Evolutionary conservation across 108 stramenopile species (phyloP).

Genomic region (Epithemia pelagica): DNA sequence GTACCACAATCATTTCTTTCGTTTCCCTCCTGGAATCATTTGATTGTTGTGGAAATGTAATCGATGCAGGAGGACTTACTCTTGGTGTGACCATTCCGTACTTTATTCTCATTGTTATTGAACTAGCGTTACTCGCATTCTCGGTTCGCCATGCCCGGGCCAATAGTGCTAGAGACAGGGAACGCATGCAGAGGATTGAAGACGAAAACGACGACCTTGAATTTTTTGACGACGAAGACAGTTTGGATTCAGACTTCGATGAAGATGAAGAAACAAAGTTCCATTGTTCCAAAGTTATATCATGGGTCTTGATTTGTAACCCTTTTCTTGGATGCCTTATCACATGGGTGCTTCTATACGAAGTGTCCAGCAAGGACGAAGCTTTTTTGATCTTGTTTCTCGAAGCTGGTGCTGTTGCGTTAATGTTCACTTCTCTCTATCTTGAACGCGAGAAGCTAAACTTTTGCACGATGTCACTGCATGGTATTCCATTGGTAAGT

Average conservation of each 20-base stretch:
- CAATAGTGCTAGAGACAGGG: neutral
- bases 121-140: conserved; percentile 12
- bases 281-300: neutral
- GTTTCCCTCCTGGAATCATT: conserved; percentile 7
- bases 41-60: conserved; percentile 19
- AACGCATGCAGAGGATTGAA: neutral
- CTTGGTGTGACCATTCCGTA: conserved; percentile 20
- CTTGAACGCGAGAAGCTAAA: neutral
- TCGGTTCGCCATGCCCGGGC: neutral
- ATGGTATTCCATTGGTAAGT: neutral
- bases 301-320: neutral
- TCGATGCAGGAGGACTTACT: conserved; percentile 13
- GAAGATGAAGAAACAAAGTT: neutral
- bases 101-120: conserved; percentile 22
- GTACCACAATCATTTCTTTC: conserved; percentile 27
- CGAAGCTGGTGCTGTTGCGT: neutral
- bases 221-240: neutral
- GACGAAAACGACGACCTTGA: neutral
- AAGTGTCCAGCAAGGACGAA: neutral
- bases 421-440: neutral
- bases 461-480: neutral
- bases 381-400: neutral
- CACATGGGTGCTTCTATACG: neutral
- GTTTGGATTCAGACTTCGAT: neutral
- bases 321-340: neutral